A percentile compares a stretch with the other conserved stretches of the same genome.
phyloP scores from a whole-genome alignment of 768 basidiomycete genomes.

The Pleurotus tuber-regium region DNA sequence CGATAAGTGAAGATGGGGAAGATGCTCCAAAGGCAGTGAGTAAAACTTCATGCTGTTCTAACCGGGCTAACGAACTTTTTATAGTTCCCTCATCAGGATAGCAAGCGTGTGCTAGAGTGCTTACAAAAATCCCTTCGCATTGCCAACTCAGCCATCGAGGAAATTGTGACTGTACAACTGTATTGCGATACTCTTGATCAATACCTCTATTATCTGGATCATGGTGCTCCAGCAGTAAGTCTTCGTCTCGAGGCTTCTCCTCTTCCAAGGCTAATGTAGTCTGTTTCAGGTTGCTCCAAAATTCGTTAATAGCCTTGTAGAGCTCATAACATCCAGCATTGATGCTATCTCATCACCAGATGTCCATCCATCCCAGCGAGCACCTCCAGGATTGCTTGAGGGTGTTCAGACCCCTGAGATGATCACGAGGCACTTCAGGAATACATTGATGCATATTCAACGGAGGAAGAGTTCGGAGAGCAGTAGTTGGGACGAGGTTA shows the following conservation, averaged over 20 bases:
- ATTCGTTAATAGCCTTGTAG: constrained; percentile 95
- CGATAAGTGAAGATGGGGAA: constrained; percentile 37
- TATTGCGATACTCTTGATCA: constrained; percentile 96
- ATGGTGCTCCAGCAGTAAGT: constrained; percentile 85
- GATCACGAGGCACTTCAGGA: constrained; percentile 91
- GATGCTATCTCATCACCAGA: constrained; percentile 88
- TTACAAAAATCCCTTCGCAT: constrained; percentile 95
- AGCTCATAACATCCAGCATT: constrained; percentile 91
- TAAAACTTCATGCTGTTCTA: constrained; percentile 16
- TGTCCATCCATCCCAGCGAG: constrained; percentile 84
- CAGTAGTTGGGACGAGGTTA: constrained; percentile 73
- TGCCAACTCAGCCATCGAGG: constrained; percentile 94
- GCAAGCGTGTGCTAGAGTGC: constrained; percentile 96
- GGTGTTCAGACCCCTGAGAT: constrained; percentile 91
- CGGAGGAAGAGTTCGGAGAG: constrained; percentile 59
- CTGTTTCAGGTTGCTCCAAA: constrained; percentile 78
- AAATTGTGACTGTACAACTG: constrained; percentile 93
- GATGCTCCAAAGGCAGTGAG: constrained; percentile 55
- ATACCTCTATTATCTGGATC: constrained; percentile 95
- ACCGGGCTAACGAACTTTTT: too few species aligned
- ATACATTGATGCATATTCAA: constrained; percentile 83
- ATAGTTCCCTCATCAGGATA: constrained; percentile 87
- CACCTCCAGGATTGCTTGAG: constrained; percentile 87
- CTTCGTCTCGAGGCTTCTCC: background rate
- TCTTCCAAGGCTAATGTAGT: background rate